phyloP scores from a whole-genome alignment of 257 asterid species.

The Gentiana dahurica region DNA sequence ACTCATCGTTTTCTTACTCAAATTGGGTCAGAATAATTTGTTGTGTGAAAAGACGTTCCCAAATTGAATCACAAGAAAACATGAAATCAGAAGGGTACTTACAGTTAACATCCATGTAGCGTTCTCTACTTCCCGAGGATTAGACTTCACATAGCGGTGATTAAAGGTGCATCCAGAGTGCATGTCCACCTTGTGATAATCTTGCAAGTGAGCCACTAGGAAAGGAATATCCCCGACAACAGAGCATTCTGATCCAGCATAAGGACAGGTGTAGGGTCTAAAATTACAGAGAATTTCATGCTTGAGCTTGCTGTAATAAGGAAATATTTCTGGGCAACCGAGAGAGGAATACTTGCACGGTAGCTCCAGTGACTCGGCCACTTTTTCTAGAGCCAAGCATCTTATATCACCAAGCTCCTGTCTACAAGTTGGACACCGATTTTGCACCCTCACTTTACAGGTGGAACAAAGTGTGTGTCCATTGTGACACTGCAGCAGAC shows the following conservation, averaged over 20 bases:
- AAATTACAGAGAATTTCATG: slow-evolving; percentile 73
- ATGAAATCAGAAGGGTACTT: slow-evolving; percentile 18
- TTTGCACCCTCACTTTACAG: slow-evolving; percentile 79
- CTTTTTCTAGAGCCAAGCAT: slow-evolving; percentile 86
- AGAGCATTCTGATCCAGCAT: slow-evolving; percentile 89
- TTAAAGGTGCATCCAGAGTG: slow-evolving; percentile 88
- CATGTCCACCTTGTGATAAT: slow-evolving; percentile 90
- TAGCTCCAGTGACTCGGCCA: slow-evolving; percentile 89
- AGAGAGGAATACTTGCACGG: slow-evolving; percentile 69
- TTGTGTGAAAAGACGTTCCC: too few species aligned
- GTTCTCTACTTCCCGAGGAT: slow-evolving; percentile 90
- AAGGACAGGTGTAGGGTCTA: slow-evolving; percentile 82
- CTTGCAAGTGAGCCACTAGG: slow-evolving; percentile 70
- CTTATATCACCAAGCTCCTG: slow-evolving; percentile 93
- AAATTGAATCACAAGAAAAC: neutral
- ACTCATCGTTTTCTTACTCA: too few species aligned
- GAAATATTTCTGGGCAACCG: slow-evolving; percentile 87
- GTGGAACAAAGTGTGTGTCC: slow-evolving; percentile 90
- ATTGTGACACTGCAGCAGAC: slow-evolving; percentile 60
- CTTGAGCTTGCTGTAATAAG: slow-evolving; percentile 78
- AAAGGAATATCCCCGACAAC: slow-evolving; percentile 63
- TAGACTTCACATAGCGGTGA: slow-evolving; percentile 87
- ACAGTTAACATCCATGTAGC: slow-evolving; percentile 97
- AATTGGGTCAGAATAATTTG: too few species aligned
- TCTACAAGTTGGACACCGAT: slow-evolving; percentile 79